These are phyloP conservation scores for Ophiostoma montium DNA, from an alignment of 2,329 filamentous ascomycete species.

Conservation along the genomic window DNA sequence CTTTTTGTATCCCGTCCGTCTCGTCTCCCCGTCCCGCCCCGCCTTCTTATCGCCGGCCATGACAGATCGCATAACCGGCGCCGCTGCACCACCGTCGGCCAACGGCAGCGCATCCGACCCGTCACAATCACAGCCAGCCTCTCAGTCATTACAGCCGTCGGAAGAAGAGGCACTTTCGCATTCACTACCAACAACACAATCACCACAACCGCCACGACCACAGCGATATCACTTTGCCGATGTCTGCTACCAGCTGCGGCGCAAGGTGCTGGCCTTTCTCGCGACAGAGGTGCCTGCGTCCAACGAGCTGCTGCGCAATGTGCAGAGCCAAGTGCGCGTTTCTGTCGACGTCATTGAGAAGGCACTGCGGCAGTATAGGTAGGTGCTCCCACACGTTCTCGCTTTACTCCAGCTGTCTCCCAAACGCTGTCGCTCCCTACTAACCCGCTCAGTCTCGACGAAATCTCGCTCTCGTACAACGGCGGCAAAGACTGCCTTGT, in stretches of 20 bases:
- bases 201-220: neutral
- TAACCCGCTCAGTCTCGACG: slow-evolving; percentile 41
- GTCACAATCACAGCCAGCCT: neutral
- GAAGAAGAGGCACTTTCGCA: neutral
- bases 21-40: too few relatives aligned
- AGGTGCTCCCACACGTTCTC: slow-evolving; percentile 17
- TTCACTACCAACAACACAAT: neutral
- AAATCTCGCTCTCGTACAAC: slow-evolving; percentile 88
- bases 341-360: slow-evolving; percentile 62
- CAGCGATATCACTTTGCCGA: slow-evolving; percentile 14
- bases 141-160: neutral
- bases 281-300: slow-evolving; percentile 34
- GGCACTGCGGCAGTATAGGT: slow-evolving; percentile 65
- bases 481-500: slow-evolving; percentile 97
- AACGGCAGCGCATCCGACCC: neutral
- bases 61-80: neutral
- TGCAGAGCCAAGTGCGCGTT: slow-evolving; percentile 61
- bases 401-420: neutral
- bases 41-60: neutral
- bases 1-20: too few relatives aligned
- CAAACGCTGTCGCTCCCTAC: neutral
- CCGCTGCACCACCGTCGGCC: neutral
- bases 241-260: slow-evolving; percentile 39
- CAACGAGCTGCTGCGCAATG: slow-evolving; percentile 41
- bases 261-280: slow-evolving; percentile 52